phyloP scores from a whole-genome alignment of 305 asterid species.

The Ajuga reptans region DNA sequence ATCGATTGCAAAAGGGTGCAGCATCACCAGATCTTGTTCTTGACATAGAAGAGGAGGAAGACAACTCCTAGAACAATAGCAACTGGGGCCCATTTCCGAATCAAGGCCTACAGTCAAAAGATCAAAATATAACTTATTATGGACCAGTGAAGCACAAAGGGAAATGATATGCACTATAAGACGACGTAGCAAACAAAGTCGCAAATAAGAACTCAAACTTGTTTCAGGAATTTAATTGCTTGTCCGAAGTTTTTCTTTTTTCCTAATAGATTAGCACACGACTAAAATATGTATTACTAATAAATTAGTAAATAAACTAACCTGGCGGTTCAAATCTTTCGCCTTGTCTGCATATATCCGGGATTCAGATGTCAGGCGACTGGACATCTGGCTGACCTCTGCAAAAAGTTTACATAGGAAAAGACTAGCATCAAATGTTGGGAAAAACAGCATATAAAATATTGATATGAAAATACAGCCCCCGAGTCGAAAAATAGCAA shows the following conservation, averaged over 20 bases:
- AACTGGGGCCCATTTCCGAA: conserved; percentile 87
- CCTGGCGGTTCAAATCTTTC: conserved; percentile 91
- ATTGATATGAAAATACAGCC: not conserved
- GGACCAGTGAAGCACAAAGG: not conserved
- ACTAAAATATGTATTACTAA: not conserved
- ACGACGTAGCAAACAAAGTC: not conserved
- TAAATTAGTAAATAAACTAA: not conserved
- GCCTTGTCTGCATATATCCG: conserved; percentile 50
- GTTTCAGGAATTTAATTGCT: not conserved
- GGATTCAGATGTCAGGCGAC: conserved; percentile 87
- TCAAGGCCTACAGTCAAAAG: conserved; percentile 59
- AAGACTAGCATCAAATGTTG: conserved; percentile 14
- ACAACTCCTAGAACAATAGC: conserved; percentile 84
- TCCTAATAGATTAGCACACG: not conserved
- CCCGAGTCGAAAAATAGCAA: not conserved
- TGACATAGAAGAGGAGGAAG: conserved; percentile 68
- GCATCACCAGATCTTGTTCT: conserved; percentile 72
- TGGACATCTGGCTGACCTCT: conserved; percentile 66
- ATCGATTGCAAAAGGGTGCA: conserved; percentile 26
- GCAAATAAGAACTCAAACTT: not conserved
- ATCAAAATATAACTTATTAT: conserved; percentile 16
- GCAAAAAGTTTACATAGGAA: conserved; percentile 29
- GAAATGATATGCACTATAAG: not conserved
- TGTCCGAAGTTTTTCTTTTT: no score
- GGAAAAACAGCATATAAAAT: not conserved